phyloP scores from a whole-genome alignment of 352 stramenopile species.

The Phytophthora melonis region DNA sequence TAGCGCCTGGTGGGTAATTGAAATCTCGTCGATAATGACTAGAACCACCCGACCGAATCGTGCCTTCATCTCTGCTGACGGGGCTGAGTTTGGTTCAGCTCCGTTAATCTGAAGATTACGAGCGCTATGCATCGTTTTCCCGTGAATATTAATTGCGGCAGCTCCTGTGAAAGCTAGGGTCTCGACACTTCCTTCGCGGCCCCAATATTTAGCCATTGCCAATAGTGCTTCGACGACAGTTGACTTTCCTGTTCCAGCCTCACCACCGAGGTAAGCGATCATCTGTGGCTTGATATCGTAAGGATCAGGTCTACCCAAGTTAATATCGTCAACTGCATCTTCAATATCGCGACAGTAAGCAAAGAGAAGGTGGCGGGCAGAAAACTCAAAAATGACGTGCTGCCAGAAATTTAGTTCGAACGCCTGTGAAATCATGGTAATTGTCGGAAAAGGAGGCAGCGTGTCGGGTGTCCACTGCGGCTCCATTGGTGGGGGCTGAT shows the following conservation, averaged over 20 bases:
- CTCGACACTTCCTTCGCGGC: conserved; percentile 5
- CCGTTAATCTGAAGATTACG: conserved; percentile 20
- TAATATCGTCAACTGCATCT: no score
- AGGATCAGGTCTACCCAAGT: no score
- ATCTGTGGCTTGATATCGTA: conserved; percentile 15
- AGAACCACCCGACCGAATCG: conserved; percentile 24
- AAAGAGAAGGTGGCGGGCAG: conserved; percentile 32
- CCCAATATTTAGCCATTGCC: no score
- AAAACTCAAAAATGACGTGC: conserved; percentile 34
- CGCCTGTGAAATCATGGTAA: no score
- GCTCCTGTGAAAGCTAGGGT: conserved; percentile 16
- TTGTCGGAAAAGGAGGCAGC: no score
- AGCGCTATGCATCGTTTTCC: background rate
- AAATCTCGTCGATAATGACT: conserved; percentile 40
- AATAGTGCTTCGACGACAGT: conserved; percentile 13
- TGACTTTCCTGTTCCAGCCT: conserved; percentile 18
- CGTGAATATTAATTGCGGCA: conserved; percentile 24
- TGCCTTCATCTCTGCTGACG: conserved; percentile 24
- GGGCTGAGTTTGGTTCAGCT: conserved; percentile 6
- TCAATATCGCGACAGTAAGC: conserved; percentile 25
- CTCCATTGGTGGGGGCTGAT: no score
- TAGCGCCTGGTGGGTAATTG: conserved; percentile 33
- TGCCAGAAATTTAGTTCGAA: conserved; percentile 14
- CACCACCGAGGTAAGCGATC: conserved; percentile 17
- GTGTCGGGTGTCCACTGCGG: no score